Conservation (phyloP, 2,329 filamentous ascomycete species). For the Nakataea oryzae region DNA sequence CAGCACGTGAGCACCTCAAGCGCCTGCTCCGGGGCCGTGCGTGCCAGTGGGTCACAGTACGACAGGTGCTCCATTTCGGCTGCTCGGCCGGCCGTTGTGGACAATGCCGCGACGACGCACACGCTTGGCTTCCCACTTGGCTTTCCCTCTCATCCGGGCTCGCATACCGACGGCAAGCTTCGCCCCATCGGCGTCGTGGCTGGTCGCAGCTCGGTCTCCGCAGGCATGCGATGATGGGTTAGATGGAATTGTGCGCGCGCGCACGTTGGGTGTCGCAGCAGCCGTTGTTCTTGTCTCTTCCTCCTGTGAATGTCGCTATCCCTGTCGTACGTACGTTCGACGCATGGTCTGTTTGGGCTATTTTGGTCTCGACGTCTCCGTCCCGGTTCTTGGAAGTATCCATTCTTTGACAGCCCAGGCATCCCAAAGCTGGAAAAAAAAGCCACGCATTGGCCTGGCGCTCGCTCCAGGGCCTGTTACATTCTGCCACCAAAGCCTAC, state of each 20-base stretch:
- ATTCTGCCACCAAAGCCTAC: not conserved
- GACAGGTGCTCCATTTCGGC: not conserved
- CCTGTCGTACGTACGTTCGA: not conserved
- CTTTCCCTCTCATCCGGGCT: too few species aligned
- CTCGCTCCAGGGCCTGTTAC: not conserved
- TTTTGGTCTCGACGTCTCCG: not conserved
- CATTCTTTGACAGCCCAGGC: not conserved
- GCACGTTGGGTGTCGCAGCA: not conserved
- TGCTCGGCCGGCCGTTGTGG: not conserved
- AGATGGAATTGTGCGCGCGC: too few species aligned
- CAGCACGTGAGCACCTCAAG: too few species aligned
- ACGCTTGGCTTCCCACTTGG: not conserved
- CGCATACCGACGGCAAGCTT: not conserved
- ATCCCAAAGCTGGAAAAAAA: not conserved
- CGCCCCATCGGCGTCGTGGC: too few species aligned
- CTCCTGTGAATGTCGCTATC: not conserved
- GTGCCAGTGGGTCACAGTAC: not conserved
- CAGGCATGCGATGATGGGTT: not conserved
- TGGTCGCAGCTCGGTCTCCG: not conserved
- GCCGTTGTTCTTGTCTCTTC: not conserved
- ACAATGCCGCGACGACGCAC: not conserved
- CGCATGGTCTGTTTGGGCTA: not conserved
- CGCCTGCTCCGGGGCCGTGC: not conserved
- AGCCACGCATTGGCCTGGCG: too few species aligned
- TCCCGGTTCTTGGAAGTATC: not conserved